Evolutionary conservation across 371 early-diverging fungal genomes (phyloP), one percentile per base, ranked within the genome.

Genomic region (Mortierella sp.): DNA sequence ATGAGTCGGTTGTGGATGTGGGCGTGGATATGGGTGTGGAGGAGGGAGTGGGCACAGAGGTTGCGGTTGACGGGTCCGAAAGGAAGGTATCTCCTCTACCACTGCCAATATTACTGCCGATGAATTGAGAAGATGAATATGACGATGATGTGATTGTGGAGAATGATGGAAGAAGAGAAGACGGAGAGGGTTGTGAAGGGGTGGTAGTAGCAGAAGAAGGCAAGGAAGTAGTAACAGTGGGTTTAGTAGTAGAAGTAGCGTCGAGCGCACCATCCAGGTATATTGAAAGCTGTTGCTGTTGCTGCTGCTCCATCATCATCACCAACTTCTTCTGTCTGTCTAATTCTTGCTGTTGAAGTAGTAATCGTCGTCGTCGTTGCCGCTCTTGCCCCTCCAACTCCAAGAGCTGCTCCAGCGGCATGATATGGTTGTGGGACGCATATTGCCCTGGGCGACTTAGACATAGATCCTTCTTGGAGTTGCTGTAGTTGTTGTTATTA

Each of bases 351-450:
- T 78, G 72, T 14, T 78, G 72, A 16, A 44, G 34, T 19, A 75
- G 80, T 1, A 72, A 38, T 28, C 47, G 74, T n/a, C 70, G 26
- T 1, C 70, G 54, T 63, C 72, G 55, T 72, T 70, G 75, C 28
- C 78, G 76, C 58, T 76, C 79, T 65, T 79, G 83, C n/a, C 81
- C 85, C 45, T 79, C 72, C 44, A 78, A 34, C 26, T 78, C 77
- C n/a, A 84, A 31, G 54, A 84, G 48, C 50, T 77, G 52, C 34
- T 84, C 73, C 57, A 84, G 60, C 28, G 85, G 85, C 79, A 81
- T 52, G 54, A 84, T 84, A 38, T 81, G 85, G 50, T 84, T 81
- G 48, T 81, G 85, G 28, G 81, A 76, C 16, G 85, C 81, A 44
- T 84, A 84, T 38, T 77, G 79, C 9, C 85, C 85, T 16, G 85